Evolutionary conservation across 192 early-diverging fungal species (phyloP).

Genomic region (Diversispora epigaea): DNA sequence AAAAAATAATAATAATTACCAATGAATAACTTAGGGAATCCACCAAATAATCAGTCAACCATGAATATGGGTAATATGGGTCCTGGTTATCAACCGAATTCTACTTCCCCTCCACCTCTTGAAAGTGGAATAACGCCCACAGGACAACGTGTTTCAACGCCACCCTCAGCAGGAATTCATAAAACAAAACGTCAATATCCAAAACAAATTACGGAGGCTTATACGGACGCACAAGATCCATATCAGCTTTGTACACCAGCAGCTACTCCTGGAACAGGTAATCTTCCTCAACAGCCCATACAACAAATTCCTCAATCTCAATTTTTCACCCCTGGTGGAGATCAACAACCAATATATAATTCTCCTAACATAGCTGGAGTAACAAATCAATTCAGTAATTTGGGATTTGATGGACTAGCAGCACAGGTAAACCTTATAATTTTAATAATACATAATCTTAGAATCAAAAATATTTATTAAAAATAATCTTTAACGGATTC

Average conservation of each 20-base stretch:
- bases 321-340: conserved; percentile 39
- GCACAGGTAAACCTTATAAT: conserved; percentile 27
- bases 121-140: conserved; percentile 24
- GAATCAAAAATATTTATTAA: background rate
- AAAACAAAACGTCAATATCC: conserved; percentile 57
- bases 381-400: conserved; percentile 42
- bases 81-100: background rate
- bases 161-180: conserved; percentile 35
- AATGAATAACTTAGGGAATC: conserved; percentile 22
- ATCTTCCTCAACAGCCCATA: background rate
- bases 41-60: background rate
- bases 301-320: conserved; percentile 35
- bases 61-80: conserved; percentile 1
- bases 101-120: conserved; percentile 29
- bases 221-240: conserved; percentile 39
- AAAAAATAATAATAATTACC: no score
- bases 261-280: conserved; percentile 27
- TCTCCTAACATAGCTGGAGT: conserved; percentile 29
- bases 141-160: conserved; percentile 16
- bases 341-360: background rate
- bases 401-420: conserved; percentile 32
- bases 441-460: background rate
- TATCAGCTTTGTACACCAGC: conserved; percentile 38
- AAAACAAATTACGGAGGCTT: conserved; percentile 46
- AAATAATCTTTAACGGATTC: conserved; percentile 56